Percentiles rank a stretch among this genome's conserved stretches.
Conservation (phyloP, 1,139 yeast genomes). For the Meyerozyma athensensis region DNA sequence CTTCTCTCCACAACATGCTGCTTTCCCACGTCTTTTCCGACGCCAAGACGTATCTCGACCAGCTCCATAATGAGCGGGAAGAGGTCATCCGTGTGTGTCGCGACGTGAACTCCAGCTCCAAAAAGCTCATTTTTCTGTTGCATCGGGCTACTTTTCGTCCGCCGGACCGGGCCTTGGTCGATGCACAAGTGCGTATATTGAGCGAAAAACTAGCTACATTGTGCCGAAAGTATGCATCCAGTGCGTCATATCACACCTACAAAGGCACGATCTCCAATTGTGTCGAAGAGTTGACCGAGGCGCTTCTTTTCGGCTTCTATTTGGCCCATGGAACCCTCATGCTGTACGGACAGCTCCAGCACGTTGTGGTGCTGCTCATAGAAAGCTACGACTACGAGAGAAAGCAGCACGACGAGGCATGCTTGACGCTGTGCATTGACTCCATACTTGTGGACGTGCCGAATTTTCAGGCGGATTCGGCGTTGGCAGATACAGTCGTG, state of each 20-base stretch:
- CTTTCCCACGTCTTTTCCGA: background rate
- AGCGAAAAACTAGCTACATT: constrained; percentile 13
- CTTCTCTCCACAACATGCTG: background rate
- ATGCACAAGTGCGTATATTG: constrained; percentile 14
- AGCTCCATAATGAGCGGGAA: constrained; percentile 30
- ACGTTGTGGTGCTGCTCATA: constrained; percentile 12
- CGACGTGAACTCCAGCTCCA: constrained; percentile 34
- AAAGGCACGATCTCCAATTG: constrained; percentile 25
- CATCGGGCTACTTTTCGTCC: constrained; percentile 21
- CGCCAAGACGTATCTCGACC: background rate
- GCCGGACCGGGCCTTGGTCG: constrained; percentile 12
- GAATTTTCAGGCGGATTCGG: constrained; percentile 6
- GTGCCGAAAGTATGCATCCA: constrained; percentile 11
- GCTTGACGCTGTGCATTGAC: background rate
- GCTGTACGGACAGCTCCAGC: constrained; percentile 14
- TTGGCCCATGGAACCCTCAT: constrained; percentile 15
- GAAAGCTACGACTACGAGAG: background rate
- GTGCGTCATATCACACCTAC: constrained; percentile 14
- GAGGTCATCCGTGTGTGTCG: constrained; percentile 30
- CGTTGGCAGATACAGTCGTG: constrained; percentile 6
- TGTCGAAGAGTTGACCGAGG: constrained; percentile 36
- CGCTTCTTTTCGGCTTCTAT: constrained; percentile 30
- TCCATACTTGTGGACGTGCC: background rate
- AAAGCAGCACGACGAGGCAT: background rate
- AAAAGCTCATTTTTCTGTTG: constrained; percentile 34